Percentiles rank a stretch among this genome's conserved stretches.
These are phyloP conservation scores for Zoysia matrella DNA, from an alignment of 202 grass and related monocot species.

Conservation along the genomic window DNA sequence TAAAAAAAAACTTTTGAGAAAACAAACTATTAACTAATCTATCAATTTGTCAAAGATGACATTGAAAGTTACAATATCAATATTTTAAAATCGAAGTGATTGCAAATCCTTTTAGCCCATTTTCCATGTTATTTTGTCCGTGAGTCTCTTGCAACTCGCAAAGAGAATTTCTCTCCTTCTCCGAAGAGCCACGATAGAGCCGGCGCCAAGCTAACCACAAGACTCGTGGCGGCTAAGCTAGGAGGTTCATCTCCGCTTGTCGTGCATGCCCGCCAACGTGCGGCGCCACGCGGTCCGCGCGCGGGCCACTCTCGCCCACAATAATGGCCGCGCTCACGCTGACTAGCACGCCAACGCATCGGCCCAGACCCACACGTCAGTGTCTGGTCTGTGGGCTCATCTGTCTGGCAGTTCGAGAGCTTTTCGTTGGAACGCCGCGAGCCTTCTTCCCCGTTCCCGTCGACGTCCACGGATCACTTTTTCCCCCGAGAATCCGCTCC, in stretches of 20 bases:
- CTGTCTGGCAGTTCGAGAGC: background rate
- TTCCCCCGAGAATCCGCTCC: constrained; percentile 26
- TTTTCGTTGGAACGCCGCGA: constrained; percentile 34
- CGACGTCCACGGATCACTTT: constrained; percentile 17
- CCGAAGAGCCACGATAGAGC: too few species aligned
- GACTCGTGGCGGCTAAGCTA: background rate
- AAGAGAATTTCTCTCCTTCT: too few species aligned
- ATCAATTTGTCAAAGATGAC: too few species aligned
- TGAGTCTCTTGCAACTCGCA: too few species aligned
- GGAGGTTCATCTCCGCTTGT: background rate
- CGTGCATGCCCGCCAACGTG: constrained; percentile 25
- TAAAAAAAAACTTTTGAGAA: too few species aligned
- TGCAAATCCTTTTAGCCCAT: too few species aligned
- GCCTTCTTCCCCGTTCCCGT: constrained; percentile 20
- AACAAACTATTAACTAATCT: too few species aligned
- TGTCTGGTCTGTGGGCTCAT: background rate
- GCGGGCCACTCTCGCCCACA: background rate
- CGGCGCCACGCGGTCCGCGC: background rate
- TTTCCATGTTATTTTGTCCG: too few species aligned
- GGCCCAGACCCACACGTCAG: background rate
- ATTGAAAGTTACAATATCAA: too few species aligned
- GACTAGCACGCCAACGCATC: background rate
- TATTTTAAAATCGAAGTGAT: too few species aligned
- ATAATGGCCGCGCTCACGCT: constrained; percentile 17
- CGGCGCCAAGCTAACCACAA: too few species aligned